phyloP scores from a whole-genome alignment of 352 stramenopile species.

The Pythium phragmiticola region DNA sequence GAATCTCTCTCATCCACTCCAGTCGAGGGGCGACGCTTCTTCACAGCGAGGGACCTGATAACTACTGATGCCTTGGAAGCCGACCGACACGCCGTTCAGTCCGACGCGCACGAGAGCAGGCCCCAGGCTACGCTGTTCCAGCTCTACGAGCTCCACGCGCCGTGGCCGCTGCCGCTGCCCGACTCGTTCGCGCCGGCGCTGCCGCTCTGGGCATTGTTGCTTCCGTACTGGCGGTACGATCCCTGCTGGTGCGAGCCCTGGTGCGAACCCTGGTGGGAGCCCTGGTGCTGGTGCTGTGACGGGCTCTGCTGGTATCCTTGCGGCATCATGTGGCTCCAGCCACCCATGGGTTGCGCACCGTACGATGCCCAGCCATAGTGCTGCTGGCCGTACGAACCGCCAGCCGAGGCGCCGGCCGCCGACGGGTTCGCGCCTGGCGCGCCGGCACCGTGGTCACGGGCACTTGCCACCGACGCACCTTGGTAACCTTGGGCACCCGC shows the following conservation, averaged over 20 bases:
- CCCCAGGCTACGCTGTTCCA: neutral
- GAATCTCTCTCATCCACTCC: neutral
- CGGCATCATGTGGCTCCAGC: slow-evolving; percentile 82
- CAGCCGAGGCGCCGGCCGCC: slow-evolving; percentile 30
- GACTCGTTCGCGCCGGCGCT: slow-evolving; percentile 44
- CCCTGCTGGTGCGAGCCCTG: slow-evolving; percentile 51
- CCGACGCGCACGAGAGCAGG: neutral
- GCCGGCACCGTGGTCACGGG: slow-evolving; percentile 60
- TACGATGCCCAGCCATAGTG: slow-evolving; percentile 84
- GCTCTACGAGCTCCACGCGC: slow-evolving; percentile 77
- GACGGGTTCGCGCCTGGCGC: slow-evolving; percentile 64
- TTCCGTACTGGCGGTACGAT: slow-evolving; percentile 75
- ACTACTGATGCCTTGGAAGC: neutral
- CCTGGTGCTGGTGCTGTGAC: slow-evolving; percentile 57
- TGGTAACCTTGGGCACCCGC: slow-evolving; percentile 59
- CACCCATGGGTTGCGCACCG: slow-evolving; percentile 66
- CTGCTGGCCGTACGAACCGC: slow-evolving; percentile 43
- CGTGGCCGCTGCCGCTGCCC: slow-evolving; percentile 39
- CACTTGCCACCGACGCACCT: slow-evolving; percentile 31
- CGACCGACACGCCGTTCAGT: slow-evolving; percentile 2
- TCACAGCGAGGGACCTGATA: slow-evolving; percentile 4
- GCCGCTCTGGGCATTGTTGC: slow-evolving; percentile 36
- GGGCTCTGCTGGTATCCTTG: slow-evolving; percentile 80
- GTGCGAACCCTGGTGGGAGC: slow-evolving; percentile 38
- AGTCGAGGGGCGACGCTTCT: neutral